Base-by-base conservation (phyloP, 768 basidiomycete species). In the Gymnopilus dilepis region DNA sequence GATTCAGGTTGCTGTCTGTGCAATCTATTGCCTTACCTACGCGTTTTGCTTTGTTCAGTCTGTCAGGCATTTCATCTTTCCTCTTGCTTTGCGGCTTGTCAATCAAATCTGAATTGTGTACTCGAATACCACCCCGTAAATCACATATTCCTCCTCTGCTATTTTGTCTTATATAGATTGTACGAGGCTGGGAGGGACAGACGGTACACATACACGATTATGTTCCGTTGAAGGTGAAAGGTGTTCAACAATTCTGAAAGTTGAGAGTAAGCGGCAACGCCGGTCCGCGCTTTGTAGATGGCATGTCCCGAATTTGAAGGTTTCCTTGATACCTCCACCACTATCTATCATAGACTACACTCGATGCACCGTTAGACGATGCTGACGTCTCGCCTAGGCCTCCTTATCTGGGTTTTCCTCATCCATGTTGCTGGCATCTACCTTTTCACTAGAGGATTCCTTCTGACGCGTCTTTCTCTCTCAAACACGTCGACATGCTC, bases 391-490 rank as follows among this genome's bases (percentile, higher is more conserved):
- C 65, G 65, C 24, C 37, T 69, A 40, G 42, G 52, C 9, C 65
- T 70, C 40, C 70, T 90, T 13, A 59, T 84, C 55, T 89, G 86
- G 84, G 76, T 95, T 22, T 79, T 82, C 59, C 74, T 86, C 48
- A 72, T 92, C 26, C 95, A 98, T 67, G 67, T 88, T 45, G 80
- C 87, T 26, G 94, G 91, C 13, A 86, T 99, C 26, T 93, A 91
- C 73, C 86, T 97, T 56, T 99, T 97, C 76, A 93, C 92, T 0
- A 83, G 88, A 22, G 97, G 97, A 8, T 99, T 98, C 74, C 87
- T 99, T 28, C 82, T 94, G 56, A 90, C 86, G 11, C 83, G 90
- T n/a, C 78, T 92, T 0, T 85, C 94, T 0, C 83, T 95, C 4
- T 78, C 88, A 0, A 77, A 90, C 50, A 73, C 80, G 59, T 82